Evolutionary conservation across 805 yeast species (phyloP), one percentile per base, ranked within the genome.

Genomic region (Candida xyloterini): DNA sequence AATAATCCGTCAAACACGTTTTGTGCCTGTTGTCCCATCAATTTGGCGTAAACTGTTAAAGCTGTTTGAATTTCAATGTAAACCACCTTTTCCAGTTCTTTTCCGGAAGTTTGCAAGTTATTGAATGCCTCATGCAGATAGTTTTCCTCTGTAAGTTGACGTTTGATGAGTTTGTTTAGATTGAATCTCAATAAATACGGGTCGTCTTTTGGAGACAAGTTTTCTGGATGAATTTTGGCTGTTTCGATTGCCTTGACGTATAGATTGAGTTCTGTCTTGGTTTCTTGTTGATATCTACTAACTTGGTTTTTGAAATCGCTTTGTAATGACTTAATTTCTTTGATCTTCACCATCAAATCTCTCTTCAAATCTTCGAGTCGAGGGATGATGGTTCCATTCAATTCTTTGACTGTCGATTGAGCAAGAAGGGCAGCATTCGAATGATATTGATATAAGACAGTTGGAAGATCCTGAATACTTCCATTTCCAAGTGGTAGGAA

Each of bases 21-120:
- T 51, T 81, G 82, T 28, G 89, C 81, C 60, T 84, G 88, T 52
- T 78, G 79, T 23, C 84, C 86, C 43, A 85, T 65, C 27, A 83
- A 64, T 50, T 77, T 78, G 18, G 91, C 84, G 62, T 81, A 87
- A 35, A 74, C 75, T 5, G 84, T 76, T 48, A 90, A 63, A 14
- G 93, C 87, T 51, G 79, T 81, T 67, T 93, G 97, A 41, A 93
- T 70, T 60, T 90, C 96, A 59, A 79, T 71, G 25, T 84, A 87
- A 15, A 93, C 93, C 45, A 88, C 91, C 53, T 84, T 80, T 59
- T 84, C 99, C 47, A 93, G 73, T 57, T 89, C 93, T 42, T 81
- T 80, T 35, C 95, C 96, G 1, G 96, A 83, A 26, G 78, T 77
- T 66, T 91, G 95, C 50, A 90, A 72, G 62, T 91, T 90, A 50